A percentile compares a stretch with the other conserved stretches of the same genome.
Conservation (phyloP, 2,329 filamentous ascomycete genomes). For the Epichloe sp. region DNA sequence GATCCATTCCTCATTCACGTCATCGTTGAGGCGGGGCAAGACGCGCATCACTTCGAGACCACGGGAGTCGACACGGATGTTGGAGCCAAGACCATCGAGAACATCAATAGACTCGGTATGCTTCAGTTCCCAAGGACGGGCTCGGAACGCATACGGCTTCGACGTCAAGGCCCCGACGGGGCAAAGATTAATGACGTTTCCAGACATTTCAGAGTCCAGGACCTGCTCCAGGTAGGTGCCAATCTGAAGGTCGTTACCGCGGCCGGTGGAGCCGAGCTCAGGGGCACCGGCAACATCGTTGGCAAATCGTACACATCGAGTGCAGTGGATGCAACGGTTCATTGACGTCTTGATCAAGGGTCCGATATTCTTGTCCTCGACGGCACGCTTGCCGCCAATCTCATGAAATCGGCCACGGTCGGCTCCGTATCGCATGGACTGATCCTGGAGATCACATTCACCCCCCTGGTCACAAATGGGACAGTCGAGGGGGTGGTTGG, state of each 20-base stretch:
- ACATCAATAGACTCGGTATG: conserved; percentile 95
- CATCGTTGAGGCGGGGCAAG: conserved; percentile 84
- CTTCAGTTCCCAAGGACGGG: conserved; percentile 92
- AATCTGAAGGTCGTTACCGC: conserved; percentile 95
- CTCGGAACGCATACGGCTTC: conserved; percentile 95
- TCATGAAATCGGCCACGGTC: conserved; percentile 97
- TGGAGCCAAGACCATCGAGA: conserved; percentile 81
- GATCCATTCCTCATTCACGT: conserved; percentile 99
- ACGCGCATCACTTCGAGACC: conserved; percentile 95
- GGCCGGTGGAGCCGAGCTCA: conserved; percentile 84
- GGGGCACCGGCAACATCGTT: conserved; percentile 95
- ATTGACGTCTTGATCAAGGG: conserved; percentile 98
- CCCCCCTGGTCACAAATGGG: conserved; percentile 98
- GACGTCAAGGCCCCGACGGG: conserved; percentile 92
- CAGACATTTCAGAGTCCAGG: conserved; percentile 87
- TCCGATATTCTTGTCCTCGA: conserved; percentile 99
- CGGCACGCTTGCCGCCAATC: conserved; percentile 85
- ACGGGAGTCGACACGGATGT: conserved; percentile 85
- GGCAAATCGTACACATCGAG: conserved; percentile 90
- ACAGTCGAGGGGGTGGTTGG: conserved; percentile 93
- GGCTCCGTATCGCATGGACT: conserved; percentile 96
- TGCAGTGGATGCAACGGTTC: conserved; percentile 99
- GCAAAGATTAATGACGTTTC: conserved; percentile 96
- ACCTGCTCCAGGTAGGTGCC: conserved; percentile 94
- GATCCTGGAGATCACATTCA: conserved; percentile 97